Conservation (phyloP, 371 early-diverging fungal species). For the Rhizopus delemar region DNA sequence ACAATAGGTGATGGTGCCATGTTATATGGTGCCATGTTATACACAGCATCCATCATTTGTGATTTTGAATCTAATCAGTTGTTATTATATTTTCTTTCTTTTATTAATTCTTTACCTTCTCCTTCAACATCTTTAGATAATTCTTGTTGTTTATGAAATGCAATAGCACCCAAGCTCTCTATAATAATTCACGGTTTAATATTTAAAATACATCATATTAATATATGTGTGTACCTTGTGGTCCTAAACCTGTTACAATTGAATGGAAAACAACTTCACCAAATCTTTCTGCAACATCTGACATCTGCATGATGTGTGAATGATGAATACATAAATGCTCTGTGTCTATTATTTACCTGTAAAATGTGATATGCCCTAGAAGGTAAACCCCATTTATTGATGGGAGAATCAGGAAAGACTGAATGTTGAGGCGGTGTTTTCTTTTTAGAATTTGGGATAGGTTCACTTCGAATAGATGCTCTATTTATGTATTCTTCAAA, state of each 20-base stretch:
- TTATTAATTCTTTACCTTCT: slow-evolving; percentile 7
- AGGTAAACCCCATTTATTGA: slow-evolving; percentile 46
- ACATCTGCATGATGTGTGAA: slow-evolving; percentile 11
- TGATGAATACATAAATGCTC: not conserved
- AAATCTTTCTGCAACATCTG: slow-evolving; percentile 25
- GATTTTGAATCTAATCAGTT: slow-evolving; percentile 2
- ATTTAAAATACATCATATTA: not conserved
- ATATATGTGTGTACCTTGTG: slow-evolving; percentile 17
- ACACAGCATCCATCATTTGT: not conserved
- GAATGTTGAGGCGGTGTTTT: slow-evolving; percentile 17
- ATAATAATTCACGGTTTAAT: not conserved
- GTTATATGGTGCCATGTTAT: not conserved
- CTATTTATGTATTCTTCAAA: slow-evolving; percentile 42
- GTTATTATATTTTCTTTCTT: not conserved
- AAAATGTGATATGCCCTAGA: slow-evolving; percentile 27
- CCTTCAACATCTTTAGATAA: slow-evolving; percentile 15
- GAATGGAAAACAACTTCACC: slow-evolving; percentile 29
- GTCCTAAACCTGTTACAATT: slow-evolving; percentile 18
- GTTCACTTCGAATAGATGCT: slow-evolving; percentile 15
- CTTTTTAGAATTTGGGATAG: slow-evolving; percentile 25
- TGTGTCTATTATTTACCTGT: slow-evolving; percentile 14
- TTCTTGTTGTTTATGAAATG: slow-evolving; percentile 24
- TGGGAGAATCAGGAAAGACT: slow-evolving; percentile 34
- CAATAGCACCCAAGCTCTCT: slow-evolving; percentile 32
- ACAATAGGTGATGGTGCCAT: slow-evolving; percentile 29